phyloP scores from a whole-genome alignment of 2,329 filamentous ascomycete genomes.

The Scleromitrula shiraiana region DNA sequence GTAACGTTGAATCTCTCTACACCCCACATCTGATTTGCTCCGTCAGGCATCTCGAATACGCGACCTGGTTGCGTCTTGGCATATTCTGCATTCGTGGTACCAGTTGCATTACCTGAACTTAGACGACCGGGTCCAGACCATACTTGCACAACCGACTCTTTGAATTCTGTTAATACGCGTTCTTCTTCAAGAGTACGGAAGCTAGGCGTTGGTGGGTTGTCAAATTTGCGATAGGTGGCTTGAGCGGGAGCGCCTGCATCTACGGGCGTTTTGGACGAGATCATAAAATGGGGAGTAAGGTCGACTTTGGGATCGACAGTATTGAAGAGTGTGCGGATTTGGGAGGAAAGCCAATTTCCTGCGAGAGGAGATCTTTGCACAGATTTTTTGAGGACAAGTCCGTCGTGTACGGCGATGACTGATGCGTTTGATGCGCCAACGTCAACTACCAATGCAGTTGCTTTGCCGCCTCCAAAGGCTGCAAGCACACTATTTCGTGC shows the following conservation, averaged over 20 bases:
- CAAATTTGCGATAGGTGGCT: slow-evolving; percentile 64
- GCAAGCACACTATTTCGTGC: slow-evolving; percentile 83
- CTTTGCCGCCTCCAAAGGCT: slow-evolving; percentile 87
- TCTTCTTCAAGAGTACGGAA: slow-evolving; percentile 86
- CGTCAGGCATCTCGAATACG: slow-evolving; percentile 95
- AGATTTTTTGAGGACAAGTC: slow-evolving; percentile 85
- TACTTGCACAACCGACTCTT: slow-evolving; percentile 91
- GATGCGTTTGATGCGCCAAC: slow-evolving; percentile 83
- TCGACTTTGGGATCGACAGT: slow-evolving; percentile 61
- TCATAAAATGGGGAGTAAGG: slow-evolving; percentile 76
- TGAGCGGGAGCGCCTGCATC: slow-evolving; percentile 77
- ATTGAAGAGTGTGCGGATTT: slow-evolving; percentile 75
- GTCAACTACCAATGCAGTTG: slow-evolving; percentile 86
- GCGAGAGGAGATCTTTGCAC: slow-evolving; percentile 79
- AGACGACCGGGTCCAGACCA: slow-evolving; percentile 77
- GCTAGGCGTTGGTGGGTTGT: slow-evolving; percentile 52
- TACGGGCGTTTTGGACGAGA: slow-evolving; percentile 80
- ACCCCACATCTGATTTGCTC: slow-evolving; percentile 91
- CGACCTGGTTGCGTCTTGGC: slow-evolving; percentile 67
- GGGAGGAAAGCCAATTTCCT: slow-evolving; percentile 82
- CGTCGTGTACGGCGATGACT: slow-evolving; percentile 87
- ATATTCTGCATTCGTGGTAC: slow-evolving; percentile 63
- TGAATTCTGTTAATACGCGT: slow-evolving; percentile 88
- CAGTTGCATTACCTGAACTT: slow-evolving; percentile 37
- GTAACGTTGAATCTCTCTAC: slow-evolving; percentile 77